phyloP scores from a whole-genome alignment of 257 asterid genomes.

The Penstemon newberryi region DNA sequence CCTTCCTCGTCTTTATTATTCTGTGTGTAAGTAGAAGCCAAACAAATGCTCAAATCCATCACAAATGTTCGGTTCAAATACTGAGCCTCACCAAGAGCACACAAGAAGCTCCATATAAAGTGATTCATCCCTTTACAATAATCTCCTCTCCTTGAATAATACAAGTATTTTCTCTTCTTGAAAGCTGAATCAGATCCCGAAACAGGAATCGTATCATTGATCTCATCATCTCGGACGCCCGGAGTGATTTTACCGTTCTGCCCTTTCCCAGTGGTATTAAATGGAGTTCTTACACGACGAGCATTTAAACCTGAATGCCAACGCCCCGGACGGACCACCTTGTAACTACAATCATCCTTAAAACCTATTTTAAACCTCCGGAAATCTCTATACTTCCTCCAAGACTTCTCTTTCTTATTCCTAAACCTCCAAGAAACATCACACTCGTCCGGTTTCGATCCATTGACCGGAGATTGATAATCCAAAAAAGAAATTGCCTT shows the following conservation, averaged over 20 bases:
- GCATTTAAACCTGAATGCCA: constrained; percentile 96
- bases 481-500: constrained; percentile 68
- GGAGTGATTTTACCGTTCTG: constrained; percentile 39
- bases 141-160: constrained; percentile 94
- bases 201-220: constrained; percentile 81
- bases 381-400: constrained; percentile 95
- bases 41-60: constrained; percentile 84
- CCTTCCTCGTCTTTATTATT: constrained; percentile 80
- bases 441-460: constrained; percentile 76
- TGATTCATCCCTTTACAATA: constrained; percentile 97
- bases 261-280: constrained; percentile 36
- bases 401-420: constrained; percentile 82
- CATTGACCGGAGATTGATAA: constrained; percentile 78
- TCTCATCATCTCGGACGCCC: constrained; percentile 65
- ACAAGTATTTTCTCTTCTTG: constrained; percentile 78
- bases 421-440: constrained; percentile 96
- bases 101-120: constrained; percentile 86
- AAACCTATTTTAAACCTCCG: constrained; percentile 79
- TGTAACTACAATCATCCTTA: constrained; percentile 68
- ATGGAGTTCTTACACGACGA: constrained; percentile 57
- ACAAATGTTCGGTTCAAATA: constrained; percentile 89
- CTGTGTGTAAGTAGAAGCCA: constrained; percentile 69
- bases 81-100: constrained; percentile 92
- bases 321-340: constrained; percentile 65
- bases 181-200: constrained; percentile 70